Evolutionary conservation across 129 eudicot species (phyloP).

Genomic region (Artemisia tridentata): DNA sequence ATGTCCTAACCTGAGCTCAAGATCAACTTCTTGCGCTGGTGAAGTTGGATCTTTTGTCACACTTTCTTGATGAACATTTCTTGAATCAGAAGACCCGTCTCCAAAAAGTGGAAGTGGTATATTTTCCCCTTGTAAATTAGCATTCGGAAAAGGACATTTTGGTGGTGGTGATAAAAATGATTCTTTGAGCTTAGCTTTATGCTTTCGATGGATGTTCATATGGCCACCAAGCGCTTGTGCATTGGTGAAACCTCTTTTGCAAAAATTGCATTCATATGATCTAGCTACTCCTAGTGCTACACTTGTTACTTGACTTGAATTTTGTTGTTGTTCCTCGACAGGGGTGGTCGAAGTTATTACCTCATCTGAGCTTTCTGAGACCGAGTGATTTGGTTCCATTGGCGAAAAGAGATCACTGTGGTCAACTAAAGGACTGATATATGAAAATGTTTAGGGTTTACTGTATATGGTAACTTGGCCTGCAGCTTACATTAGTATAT

Average conservation of each 20-base stretch:
- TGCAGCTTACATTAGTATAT: constrained; percentile 16
- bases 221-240: constrained; percentile 44
- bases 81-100: constrained; percentile 22
- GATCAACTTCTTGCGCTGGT: constrained; percentile 28
- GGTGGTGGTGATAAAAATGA: constrained; percentile 13
- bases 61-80: constrained; percentile 15
- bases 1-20: constrained; percentile 41
- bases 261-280: constrained; percentile 42
- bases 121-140: constrained; percentile 15
- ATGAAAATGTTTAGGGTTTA: constrained; percentile 12
- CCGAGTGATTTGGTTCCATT: constrained; percentile 22
- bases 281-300: neutral
- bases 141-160: neutral
- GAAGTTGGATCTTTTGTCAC: neutral
- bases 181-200: constrained; percentile 39
- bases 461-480: constrained; percentile 26
- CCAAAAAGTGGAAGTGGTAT: constrained; percentile 21
- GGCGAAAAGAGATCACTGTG: constrained; percentile 7
- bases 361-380: constrained; percentile 30
- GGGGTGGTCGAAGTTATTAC: neutral
- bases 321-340: constrained; percentile 12
- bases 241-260: constrained; percentile 45
- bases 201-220: constrained; percentile 26
- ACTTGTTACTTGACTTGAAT: constrained; percentile 15
- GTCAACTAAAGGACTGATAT: constrained; percentile 18